phyloP scores from a whole-genome alignment of 1,139 yeast genomes.

The Wickerhamiella infanticola region DNA sequence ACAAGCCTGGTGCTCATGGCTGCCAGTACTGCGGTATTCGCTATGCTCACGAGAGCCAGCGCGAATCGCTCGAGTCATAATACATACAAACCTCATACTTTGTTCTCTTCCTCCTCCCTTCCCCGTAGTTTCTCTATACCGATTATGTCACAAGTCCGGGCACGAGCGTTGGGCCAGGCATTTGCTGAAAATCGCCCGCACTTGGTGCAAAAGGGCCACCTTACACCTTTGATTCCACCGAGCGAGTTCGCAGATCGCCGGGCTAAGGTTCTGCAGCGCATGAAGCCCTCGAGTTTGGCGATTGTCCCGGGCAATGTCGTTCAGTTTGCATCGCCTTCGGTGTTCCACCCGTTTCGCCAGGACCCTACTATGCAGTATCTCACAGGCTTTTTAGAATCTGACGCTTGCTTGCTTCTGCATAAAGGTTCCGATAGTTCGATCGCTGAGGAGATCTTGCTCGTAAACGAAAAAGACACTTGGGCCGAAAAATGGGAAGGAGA shows the following conservation, averaged over 20 bases:
- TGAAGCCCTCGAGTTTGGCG: conserved; percentile 56
- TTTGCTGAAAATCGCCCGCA: conserved; percentile 73
- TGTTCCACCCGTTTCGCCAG: conserved; percentile 83
- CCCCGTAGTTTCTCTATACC: neutral
- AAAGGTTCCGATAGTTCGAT: conserved; percentile 28
- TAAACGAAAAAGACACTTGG: conserved; percentile 64
- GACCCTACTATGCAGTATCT: conserved; percentile 74
- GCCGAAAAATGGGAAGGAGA: conserved; percentile 93
- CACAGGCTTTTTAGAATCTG: conserved; percentile 91
- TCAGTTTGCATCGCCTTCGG: conserved; percentile 77
- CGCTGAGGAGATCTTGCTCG: conserved; percentile 46
- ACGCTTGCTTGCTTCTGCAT: conserved; percentile 61
- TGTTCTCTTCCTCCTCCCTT: neutral
- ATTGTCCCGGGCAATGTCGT: conserved; percentile 58
- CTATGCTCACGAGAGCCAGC: conserved; percentile 14
- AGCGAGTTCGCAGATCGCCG: conserved; percentile 68
- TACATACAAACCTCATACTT: neutral
- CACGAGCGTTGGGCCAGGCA: conserved; percentile 50
- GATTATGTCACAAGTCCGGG: neutral
- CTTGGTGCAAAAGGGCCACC: conserved; percentile 52
- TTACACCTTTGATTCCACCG: conserved; percentile 82
- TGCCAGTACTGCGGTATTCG: conserved; percentile 52
- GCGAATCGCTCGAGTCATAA: conserved; percentile 13
- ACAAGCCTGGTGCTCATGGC: conserved; percentile 51
- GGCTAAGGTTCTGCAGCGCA: conserved; percentile 33